A percentile compares a stretch with the other conserved stretches of the same genome.
phyloP scores from a whole-genome alignment of 768 basidiomycete genomes.

The Amanita thiersii region DNA sequence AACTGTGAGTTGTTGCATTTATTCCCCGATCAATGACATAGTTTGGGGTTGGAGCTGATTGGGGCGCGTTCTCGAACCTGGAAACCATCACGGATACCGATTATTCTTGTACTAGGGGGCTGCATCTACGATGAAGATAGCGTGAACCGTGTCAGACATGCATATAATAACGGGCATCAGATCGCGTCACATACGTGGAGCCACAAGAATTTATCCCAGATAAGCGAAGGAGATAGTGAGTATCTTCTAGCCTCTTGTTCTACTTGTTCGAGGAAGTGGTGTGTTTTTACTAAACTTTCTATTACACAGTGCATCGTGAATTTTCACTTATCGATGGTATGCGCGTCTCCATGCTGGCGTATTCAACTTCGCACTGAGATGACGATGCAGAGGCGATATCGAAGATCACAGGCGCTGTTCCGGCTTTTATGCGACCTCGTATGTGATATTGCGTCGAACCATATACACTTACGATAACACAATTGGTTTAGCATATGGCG shows the following conservation, averaged over 20 bases:
- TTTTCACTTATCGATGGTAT: background rate
- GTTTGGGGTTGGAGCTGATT: too few relatives aligned
- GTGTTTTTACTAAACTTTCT: background rate
- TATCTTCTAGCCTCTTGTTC: constrained; percentile 1
- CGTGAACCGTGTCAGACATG: constrained; percentile 23
- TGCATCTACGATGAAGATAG: constrained; percentile 29
- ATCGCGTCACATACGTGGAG: constrained; percentile 40
- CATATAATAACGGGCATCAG: constrained; percentile 32
- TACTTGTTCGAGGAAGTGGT: too few relatives aligned
- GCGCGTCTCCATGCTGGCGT: background rate
- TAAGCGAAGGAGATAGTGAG: constrained; percentile 33
- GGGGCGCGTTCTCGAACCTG: too few relatives aligned
- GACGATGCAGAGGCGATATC: constrained; percentile 14
- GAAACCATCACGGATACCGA: too few relatives aligned
- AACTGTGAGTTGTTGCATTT: constrained; percentile 9
- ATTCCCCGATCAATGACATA: too few relatives aligned
- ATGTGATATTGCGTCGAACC: background rate
- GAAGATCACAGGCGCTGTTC: constrained; percentile 16
- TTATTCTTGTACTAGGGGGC: constrained; percentile 13
- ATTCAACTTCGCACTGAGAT: background rate
- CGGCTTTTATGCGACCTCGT: constrained; percentile 21
- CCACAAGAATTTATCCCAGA: constrained; percentile 29
- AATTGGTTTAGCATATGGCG: constrained; percentile 12
- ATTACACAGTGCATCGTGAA: background rate
- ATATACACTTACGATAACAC: background rate